Conservation (phyloP, 1,284 basidiomycete species). For the Pascua guehoae region DNA sequence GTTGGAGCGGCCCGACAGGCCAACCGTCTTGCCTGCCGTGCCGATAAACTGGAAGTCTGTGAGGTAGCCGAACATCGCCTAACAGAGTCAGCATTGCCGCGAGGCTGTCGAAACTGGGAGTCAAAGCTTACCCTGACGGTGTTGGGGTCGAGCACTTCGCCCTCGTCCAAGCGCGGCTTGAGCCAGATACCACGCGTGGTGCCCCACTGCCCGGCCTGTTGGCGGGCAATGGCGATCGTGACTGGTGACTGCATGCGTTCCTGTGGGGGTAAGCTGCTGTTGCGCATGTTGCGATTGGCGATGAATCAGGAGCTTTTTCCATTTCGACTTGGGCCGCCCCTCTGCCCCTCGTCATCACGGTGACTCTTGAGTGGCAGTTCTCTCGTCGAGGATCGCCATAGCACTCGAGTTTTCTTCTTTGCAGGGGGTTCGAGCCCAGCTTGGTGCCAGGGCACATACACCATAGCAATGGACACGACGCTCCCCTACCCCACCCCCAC, state of each 20-base stretch:
- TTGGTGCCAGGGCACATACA: too few relatives aligned
- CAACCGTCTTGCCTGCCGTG: slow-evolving; percentile 62
- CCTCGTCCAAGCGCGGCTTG: slow-evolving; percentile 58
- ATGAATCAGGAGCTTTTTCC: neutral
- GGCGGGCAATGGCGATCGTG: slow-evolving; percentile 53
- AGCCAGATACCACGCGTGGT: slow-evolving; percentile 73
- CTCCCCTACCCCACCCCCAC: too few relatives aligned
- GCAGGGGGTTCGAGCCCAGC: too few relatives aligned
- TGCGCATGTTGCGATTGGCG: neutral
- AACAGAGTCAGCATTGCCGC: neutral
- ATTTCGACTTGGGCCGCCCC: too few relatives aligned
- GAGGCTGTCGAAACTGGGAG: neutral
- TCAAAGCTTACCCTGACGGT: slow-evolving; percentile 66
- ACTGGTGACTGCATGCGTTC: slow-evolving; percentile 63
- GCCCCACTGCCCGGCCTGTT: slow-evolving; percentile 13
- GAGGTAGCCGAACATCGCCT: slow-evolving; percentile 83
- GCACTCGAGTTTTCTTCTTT: too few relatives aligned
- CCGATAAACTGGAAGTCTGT: slow-evolving; percentile 77
- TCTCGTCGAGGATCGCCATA: too few relatives aligned
- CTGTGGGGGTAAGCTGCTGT: neutral
- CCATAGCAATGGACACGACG: too few relatives aligned
- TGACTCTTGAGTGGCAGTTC: too few relatives aligned
- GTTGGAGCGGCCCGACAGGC: slow-evolving; percentile 54
- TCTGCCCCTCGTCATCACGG: too few relatives aligned
- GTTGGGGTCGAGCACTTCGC: slow-evolving; percentile 59